Conservation (phyloP, 2,329 filamentous ascomycete genomes). For the Beauveria brongniartii region DNA sequence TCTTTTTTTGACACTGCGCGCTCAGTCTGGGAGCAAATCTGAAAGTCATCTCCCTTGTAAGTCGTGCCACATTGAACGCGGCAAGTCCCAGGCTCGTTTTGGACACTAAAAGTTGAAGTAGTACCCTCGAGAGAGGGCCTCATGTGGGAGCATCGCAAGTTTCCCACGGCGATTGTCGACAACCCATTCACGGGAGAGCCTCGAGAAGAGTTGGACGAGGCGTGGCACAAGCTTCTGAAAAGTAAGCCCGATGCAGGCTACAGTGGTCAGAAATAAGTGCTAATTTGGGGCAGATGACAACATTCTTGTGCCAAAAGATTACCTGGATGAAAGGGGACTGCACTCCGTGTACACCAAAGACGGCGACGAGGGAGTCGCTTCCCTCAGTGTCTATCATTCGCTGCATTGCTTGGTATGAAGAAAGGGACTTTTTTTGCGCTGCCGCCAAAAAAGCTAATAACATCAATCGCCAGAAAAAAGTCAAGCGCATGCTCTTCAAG, state of each 20-base stretch:
- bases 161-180: not conserved
- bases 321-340: not conserved
- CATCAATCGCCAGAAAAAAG: not conserved
- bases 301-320: not conserved
- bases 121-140: not conserved
- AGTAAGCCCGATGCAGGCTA: not conserved
- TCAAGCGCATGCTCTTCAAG: constrained; percentile 2
- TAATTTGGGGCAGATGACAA: not conserved
- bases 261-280: not conserved
- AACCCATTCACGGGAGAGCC: not conserved
- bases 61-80: not conserved
- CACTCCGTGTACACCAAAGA: not conserved
- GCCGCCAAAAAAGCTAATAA: not conserved
- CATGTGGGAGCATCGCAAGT: not conserved
- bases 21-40: not conserved
- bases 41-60: not conserved
- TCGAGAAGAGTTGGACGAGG: not conserved
- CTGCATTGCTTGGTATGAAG: not conserved
- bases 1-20: not conserved
- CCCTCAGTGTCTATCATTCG: not conserved
- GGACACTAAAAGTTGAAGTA: not conserved
- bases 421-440: not conserved
- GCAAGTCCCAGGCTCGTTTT: no score
- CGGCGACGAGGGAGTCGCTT: not conserved
- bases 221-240: not conserved